Evolutionary conservation across 805 yeast genomes (phyloP), one percentile per base, ranked within the genome.

Genomic region (Saturnispora kantuleensis): DNA sequence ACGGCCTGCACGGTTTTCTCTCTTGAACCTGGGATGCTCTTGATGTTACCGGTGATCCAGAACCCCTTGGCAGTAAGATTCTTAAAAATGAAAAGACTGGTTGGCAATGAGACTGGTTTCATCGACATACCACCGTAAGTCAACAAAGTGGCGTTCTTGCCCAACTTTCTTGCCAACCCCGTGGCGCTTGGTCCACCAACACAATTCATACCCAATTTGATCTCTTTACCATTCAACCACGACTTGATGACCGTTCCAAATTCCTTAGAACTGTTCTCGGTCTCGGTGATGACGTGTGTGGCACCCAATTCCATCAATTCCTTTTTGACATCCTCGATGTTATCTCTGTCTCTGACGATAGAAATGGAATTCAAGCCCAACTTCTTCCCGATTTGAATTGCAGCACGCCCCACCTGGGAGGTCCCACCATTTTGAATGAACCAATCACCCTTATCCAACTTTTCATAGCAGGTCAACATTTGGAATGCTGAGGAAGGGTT

Each of bases 111-210:
- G 10, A 93, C 94, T 2, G 98, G 98, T 65, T 86, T 89, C 70
- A 81, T 79, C 3, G 97, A 86, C 98, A 93, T 93, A 33, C 95
- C 97, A 31, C 99, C 99, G 58, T 93, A 93, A 1, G 97, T 87
- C 53, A 88, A 76, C 70, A 93, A 67, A 39, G 79, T 73, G 1
- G 93, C 95, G 54, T 84, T 77, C 12, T 69, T 65, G 33, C 77
- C 79, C 45, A 93, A 71, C 60, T 88, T 90, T 53, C 96, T 73
- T 9, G 95, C 90, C 53, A 93, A 71, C 35, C 81, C 81, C 0
- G 95, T 71, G 16, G 87, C 76, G 32, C 87, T 81, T 48, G 82
- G 74, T 31, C 99, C 99, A 44, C 98, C 97, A 31, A 94, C 90
- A 56, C 95, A 85, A 65, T 93, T 93, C 52, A 93, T 68, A 1